These are phyloP conservation scores for Ballota nigra DNA, from an alignment of 257 asterid genomes.

Conservation along the genomic window DNA sequence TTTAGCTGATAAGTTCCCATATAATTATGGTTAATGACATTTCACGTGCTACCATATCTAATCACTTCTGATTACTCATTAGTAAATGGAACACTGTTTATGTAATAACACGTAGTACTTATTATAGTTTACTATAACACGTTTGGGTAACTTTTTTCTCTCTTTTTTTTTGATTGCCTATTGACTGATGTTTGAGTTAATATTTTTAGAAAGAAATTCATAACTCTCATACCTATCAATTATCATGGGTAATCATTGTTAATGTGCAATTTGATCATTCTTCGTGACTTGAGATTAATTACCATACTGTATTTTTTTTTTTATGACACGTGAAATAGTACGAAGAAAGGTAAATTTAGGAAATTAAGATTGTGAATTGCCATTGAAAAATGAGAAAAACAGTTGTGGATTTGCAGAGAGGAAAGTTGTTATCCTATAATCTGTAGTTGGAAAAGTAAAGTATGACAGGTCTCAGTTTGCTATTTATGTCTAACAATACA, in stretches of 20 bases:
- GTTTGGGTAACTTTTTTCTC: no score
- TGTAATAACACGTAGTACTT: not conserved
- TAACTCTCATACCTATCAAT: not conserved
- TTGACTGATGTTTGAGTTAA: not conserved
- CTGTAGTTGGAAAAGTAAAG: no score
- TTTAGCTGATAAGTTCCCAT: not conserved
- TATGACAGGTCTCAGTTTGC: no score
- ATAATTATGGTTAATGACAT: conserved; percentile 14
- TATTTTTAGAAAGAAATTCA: not conserved
- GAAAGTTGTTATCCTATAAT: no score
- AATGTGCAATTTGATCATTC: not conserved
- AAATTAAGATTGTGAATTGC: no score
- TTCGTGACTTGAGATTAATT: not conserved
- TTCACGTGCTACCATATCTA: conserved; percentile 6
- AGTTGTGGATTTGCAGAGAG: no score
- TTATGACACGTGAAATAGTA: no score
- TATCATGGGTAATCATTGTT: not conserved
- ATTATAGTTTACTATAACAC: no score
- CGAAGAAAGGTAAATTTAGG: no score
- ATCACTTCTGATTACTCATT: not conserved
- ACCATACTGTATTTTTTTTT: no score
- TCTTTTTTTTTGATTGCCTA: not conserved
- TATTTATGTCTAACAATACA: no score
- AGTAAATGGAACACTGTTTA: not conserved
- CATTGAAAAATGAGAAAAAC: no score